These are phyloP conservation scores for Oemleria cerasiformis DNA, from an alignment of 306 rosid genomes.

Conservation along the genomic window DNA sequence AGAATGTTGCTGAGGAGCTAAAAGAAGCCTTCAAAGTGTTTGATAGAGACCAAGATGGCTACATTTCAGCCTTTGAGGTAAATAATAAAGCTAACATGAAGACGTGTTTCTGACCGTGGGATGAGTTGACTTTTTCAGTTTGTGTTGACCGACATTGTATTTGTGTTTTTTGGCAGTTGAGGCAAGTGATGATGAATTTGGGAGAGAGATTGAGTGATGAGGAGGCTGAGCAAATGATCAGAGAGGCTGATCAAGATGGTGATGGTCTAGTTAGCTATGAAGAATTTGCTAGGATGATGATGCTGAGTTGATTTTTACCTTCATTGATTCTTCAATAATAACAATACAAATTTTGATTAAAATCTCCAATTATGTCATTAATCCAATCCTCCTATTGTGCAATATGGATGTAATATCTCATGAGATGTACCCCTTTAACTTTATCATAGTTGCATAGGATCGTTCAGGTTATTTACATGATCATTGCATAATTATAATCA, in stretches of 20 bases:
- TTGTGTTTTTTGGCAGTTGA: conserved; percentile 31
- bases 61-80: conserved; percentile 74
- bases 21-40: conserved; percentile 84
- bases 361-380: not conserved
- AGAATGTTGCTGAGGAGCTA: conserved; percentile 56
- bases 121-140: not conserved
- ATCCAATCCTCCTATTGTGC: not conserved
- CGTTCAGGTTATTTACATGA: no score
- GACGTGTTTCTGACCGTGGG: no score
- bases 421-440: not conserved
- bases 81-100: not conserved
- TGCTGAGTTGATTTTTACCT: conserved; percentile 19
- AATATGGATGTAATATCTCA: not conserved
- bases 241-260: conserved; percentile 77
- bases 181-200: conserved; percentile 62
- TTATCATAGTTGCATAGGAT: not conserved
- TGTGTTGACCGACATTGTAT: no score
- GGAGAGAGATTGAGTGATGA: conserved; percentile 71
- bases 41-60: conserved; percentile 82
- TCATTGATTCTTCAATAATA: not conserved
- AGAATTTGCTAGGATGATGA: conserved; percentile 64
- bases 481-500: no score
- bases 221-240: conserved; percentile 72
- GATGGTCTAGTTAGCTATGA: conserved; percentile 74
- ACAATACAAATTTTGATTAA: not conserved